Base-by-base conservation (phyloP, 192 early-diverging fungal genomes). In the Cladochytrium replicatum region DNA sequence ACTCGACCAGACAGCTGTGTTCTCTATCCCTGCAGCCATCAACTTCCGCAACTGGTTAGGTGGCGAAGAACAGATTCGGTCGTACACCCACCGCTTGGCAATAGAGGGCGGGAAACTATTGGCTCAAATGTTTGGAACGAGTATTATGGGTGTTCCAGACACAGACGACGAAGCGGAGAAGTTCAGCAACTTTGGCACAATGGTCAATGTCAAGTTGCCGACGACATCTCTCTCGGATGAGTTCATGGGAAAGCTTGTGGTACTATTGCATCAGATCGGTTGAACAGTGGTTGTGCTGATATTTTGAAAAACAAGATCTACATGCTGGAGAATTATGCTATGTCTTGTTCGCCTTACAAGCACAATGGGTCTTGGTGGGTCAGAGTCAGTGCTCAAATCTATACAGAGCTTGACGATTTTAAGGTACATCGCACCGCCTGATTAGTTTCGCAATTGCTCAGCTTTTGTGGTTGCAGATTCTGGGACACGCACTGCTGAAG, bases 141-240 rank as follows among this genome's bases (percentile, higher is more conserved):
- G 66, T 44, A 48, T 68, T 2, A 43, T 84, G 51, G 31, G 28
- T 21, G 62, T 49, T 19, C 24, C 43, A 15, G 50, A 50, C 15
- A 19, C 15, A 22, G 32, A 46, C 1, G 29, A 26, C 13, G 40
- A 37, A 2, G 72, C 64, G 1, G 75, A 64, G 2, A 46, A 70
- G 6, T 69, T 72, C 27, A 53, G 61, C 23, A 52, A 68, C 41
- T 68, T 69, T 6, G 64, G 46, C 23, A 41, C 60, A 3, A 83
- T 83, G 81, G 70, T 75, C 32, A 83, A 82, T 48, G 59, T 83
- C 22, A 56, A 61, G 6, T 32, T 82, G 0, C 81, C 81, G 4
- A 26, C 69, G 7, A 49, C 48, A 13, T 42, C 56, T 39, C 54
- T 41, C 19, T 4, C 22, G 25, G 46, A 61, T 22, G 9, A 15